A percentile compares a stretch with the other conserved stretches of the same genome.
phyloP scores from a whole-genome alignment of 352 stramenopile genomes.

The Phytophthora hibernalis region DNA sequence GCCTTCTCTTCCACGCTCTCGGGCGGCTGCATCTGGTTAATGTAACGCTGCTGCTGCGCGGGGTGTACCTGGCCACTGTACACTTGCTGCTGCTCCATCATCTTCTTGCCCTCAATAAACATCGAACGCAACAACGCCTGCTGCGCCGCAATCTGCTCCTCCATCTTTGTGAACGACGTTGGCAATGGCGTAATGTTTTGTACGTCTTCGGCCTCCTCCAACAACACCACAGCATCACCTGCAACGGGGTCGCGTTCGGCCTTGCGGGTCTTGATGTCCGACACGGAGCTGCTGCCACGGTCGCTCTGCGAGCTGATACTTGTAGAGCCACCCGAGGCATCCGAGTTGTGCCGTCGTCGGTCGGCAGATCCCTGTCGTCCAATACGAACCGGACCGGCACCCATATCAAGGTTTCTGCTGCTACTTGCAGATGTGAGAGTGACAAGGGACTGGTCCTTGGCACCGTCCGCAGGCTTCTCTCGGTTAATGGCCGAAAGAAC shows the following conservation, averaged over 20 bases:
- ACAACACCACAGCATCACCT: conserved; percentile 35
- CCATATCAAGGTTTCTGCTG: conserved; percentile 32
- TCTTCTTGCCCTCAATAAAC: conserved; percentile 80
- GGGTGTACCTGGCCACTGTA: conserved; percentile 41
- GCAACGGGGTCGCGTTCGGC: conserved; percentile 14
- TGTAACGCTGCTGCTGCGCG: conserved; percentile 47
- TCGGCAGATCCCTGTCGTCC: conserved; percentile 32
- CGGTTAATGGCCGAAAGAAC: conserved; percentile 56
- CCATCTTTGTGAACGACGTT: conserved; percentile 76
- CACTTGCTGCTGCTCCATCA: conserved; percentile 63
- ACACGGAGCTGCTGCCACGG: conserved; percentile 32
- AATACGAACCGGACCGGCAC: conserved; percentile 7
- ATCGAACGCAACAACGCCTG: conserved; percentile 76
- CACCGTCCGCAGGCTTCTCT: conserved; percentile 41
- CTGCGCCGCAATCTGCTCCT: conserved; percentile 80
- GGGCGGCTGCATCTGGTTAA: conserved; percentile 36
- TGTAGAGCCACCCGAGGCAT: conserved; percentile 42
- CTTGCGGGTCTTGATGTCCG: conserved; percentile 39
- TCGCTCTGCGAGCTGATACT: conserved; percentile 48
- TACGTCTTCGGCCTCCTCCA: conserved; percentile 54
- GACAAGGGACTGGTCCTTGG: conserved; percentile 39
- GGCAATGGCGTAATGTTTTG: conserved; percentile 62
- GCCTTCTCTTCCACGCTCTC: conserved; percentile 36
- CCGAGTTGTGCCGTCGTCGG: conserved; percentile 53
- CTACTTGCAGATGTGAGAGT: conserved; percentile 32